Conservation (phyloP, 2,329 filamentous ascomycete species). For the Chaetomium strumarium region DNA sequence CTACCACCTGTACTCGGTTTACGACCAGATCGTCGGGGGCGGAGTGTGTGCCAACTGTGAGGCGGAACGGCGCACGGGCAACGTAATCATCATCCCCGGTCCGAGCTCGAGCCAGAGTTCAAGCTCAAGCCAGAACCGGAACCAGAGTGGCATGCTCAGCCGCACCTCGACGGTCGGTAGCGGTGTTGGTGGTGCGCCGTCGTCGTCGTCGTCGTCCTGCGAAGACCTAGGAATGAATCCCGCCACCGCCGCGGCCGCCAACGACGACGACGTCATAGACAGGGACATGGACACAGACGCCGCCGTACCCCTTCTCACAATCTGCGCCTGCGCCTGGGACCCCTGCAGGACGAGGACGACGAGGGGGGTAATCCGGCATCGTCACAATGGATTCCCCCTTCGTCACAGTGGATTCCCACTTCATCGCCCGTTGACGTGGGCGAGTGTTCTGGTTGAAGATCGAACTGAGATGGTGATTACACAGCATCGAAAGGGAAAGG, state of each 20-base stretch:
- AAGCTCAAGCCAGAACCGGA: no score
- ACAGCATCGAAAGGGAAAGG: no score
- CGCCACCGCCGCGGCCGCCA: neutral
- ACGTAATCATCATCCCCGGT: neutral
- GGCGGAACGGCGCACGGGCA: constrained; percentile 17
- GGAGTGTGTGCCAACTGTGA: constrained; percentile 23
- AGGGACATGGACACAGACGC: no score
- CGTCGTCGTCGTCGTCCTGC: neutral
- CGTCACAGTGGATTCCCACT: no score
- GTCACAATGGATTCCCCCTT: no score
- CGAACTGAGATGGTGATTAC: no score
- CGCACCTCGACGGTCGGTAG: neutral
- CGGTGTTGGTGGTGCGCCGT: neutral
- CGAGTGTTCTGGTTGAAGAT: no score
- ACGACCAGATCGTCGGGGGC: constrained; percentile 12
- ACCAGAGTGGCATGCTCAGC: no score
- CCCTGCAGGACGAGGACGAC: no score
- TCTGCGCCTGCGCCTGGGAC: no score
- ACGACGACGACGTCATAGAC: neutral
- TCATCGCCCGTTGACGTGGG: no score
- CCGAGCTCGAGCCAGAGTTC: neutral
- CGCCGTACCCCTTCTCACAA: no score
- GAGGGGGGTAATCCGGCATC: neutral
- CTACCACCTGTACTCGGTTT: constrained; percentile 21
- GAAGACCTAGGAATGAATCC: neutral